phyloP scores from a whole-genome alignment of 202 grass and related monocot species.

The Setaria viridis region DNA sequence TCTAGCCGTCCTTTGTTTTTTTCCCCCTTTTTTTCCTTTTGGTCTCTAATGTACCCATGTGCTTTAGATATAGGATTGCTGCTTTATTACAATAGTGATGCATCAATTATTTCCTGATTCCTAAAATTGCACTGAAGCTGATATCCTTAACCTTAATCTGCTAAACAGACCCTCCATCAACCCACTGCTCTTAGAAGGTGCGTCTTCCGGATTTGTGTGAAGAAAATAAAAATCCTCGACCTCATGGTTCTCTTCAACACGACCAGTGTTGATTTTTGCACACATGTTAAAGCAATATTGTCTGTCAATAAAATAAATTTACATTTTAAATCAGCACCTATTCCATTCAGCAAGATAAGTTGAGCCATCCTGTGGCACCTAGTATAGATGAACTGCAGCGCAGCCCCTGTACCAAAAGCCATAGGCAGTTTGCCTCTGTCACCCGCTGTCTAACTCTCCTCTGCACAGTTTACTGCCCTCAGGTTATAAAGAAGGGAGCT shows the following conservation, averaged over 20 bases:
- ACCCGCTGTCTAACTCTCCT: background rate
- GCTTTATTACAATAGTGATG: constrained; percentile 11
- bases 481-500: background rate
- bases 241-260: background rate
- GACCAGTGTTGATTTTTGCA: too few relatives aligned
- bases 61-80: constrained; percentile 2
- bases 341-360: background rate
- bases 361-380: background rate
- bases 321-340: background rate
- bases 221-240: background rate
- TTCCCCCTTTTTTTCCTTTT: background rate
- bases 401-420: background rate
- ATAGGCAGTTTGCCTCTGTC: background rate
- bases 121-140: constrained; percentile 8
- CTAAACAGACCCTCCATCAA: background rate
- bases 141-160: background rate
- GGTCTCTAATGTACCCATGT: background rate
- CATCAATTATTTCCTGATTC: background rate
- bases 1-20: background rate
- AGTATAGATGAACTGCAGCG: background rate
- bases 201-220: background rate
- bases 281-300: background rate
- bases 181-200: background rate
- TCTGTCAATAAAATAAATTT: background rate
- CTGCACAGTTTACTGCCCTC: background rate